Evolutionary conservation across 2,329 filamentous ascomycete species (phyloP), one percentile per base, ranked within the genome.

Genomic region (Fusarium sarcochroum): DNA sequence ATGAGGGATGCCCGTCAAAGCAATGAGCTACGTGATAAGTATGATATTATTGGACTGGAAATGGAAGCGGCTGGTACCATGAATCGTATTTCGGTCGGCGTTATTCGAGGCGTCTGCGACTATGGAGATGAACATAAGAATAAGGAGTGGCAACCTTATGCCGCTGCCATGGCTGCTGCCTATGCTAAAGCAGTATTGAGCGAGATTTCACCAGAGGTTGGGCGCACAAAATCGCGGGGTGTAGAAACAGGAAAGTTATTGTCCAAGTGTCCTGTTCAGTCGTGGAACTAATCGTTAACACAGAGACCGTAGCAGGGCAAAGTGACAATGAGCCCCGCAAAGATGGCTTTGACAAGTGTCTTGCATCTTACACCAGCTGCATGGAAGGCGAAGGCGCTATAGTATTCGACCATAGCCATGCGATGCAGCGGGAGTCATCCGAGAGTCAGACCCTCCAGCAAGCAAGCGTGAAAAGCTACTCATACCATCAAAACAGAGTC

Each of bases 31-130:
- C 63, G 71, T 51, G 74, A 78, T 15, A 66, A 60, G 4, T 74
- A 76, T 46, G 54, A 66, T 6, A 7, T 79, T 7, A 78, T 79
- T 14, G 77, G 75, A 0, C 55, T 79, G 3, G 76, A 80, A 49
- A 80, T 79, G 75, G 76, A 78, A 54, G 78, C 76, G 2, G 77
- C 76, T 1, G 78, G 77, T 0, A 74, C 64, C 1, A 77, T 78
- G 75, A 77, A 79, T 18, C 62, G 59, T 3, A 74, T 80, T 21
- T 73, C 76, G 0, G 76, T 76, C 2, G 73, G 73, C 2, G 76
- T 80, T 1, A 73, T 80, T 18, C 70, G 76, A 34, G 77, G 76
- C 0, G 76, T 76, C 10, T 79, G 76, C 49, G 75, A 80, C 54
- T 80, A 80, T 41, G 76, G 52, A 2, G 77, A 80, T 45, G 52